Evolutionary conservation across 768 basidiomycete genomes (phyloP), one percentile per base, ranked within the genome.

Genomic region (Dioszegia hungarica): DNA sequence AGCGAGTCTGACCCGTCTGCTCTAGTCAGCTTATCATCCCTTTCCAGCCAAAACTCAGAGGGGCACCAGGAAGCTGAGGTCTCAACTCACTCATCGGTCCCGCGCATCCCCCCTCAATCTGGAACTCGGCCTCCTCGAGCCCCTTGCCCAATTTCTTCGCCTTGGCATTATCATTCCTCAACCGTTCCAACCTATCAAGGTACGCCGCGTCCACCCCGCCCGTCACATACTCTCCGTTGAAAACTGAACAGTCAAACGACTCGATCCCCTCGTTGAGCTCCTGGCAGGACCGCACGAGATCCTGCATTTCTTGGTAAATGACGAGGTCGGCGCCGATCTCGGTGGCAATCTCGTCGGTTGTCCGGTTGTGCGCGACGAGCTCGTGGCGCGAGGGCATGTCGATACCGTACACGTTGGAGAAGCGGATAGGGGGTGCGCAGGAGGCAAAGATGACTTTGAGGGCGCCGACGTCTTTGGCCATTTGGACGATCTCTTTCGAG

Each of bases 391-490:
- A 90, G 28, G 95, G 94, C 95, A 98, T 99, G 79, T 99, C 95
- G 72, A 99, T 99, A 19, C 95, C 95, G 76, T 99, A 98, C 4
- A 99, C 95, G 72, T 98, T 95, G 4, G 92, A 86, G 73, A 85
- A 83, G 25, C 93, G 84, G 66, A 99, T 98, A 0, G 95, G 90
- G 5, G 95, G 95, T 8, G 95, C 90, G 71, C 95, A 98, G 47
- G 91, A 94, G 0, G 95, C 95, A 43, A 98, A 85, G 61, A 97
- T 87, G 68, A 99, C 90, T 65, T 88, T 89, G 77, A 88, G 91
- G 17, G 95, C 94, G 15, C 95, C 95, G 15, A 95, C 95, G 69
- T 99, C 95, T 73, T 93, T 93, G 19, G 94, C 95, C 93, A 99
- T 98, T 74, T 97, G 93, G 24, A 99, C 83, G 61, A 99, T 99